Percentiles rank a stretch among this genome's conserved stretches.
phyloP scores from a whole-genome alignment of 495 filamentous ascomycete species.

The Aspergillus ostianus region DNA sequence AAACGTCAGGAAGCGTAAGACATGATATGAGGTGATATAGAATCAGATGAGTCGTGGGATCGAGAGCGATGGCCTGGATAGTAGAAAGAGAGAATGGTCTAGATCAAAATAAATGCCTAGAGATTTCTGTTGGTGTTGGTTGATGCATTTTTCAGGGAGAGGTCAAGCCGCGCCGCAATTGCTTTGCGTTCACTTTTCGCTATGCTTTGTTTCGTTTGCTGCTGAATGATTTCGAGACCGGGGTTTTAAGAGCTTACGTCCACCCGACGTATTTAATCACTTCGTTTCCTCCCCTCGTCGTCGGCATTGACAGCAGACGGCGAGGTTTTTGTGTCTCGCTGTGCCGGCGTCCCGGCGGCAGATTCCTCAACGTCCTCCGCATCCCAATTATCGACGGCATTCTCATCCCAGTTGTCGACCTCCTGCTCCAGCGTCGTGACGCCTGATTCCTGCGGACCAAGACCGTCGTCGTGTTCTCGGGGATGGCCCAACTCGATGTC shows the following conservation, averaged over 20 bases:
- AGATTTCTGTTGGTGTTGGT: not conserved
- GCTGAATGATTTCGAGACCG: not conserved
- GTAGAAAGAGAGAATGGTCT: not conserved
- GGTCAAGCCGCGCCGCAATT: not conserved
- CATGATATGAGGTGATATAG: not conserved
- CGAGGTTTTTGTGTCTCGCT: constrained; percentile 9
- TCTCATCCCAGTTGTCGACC: constrained; percentile 83
- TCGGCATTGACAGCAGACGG: constrained; percentile 6
- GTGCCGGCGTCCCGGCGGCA: constrained; percentile 6
- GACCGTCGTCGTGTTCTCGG: constrained; percentile 48
- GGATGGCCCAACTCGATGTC: constrained; percentile 57
- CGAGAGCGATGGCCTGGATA: not conserved
- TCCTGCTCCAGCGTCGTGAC: constrained; percentile 62
- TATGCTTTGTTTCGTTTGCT: not conserved
- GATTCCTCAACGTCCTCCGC: constrained; percentile 46
- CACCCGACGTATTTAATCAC: constrained; percentile 11
- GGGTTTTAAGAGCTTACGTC: not conserved
- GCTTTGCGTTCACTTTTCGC: too few relatives aligned
- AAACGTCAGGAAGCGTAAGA: not conserved
- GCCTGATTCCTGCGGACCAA: constrained; percentile 57
- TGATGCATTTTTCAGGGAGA: not conserved
- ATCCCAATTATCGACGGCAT: constrained; percentile 73
- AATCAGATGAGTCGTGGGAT: not conserved
- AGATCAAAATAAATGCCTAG: not conserved
- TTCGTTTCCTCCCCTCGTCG: constrained; percentile 22